phyloP scores from a whole-genome alignment of 1,139 yeast species.

The Arxiozyma heterogenica region DNA sequence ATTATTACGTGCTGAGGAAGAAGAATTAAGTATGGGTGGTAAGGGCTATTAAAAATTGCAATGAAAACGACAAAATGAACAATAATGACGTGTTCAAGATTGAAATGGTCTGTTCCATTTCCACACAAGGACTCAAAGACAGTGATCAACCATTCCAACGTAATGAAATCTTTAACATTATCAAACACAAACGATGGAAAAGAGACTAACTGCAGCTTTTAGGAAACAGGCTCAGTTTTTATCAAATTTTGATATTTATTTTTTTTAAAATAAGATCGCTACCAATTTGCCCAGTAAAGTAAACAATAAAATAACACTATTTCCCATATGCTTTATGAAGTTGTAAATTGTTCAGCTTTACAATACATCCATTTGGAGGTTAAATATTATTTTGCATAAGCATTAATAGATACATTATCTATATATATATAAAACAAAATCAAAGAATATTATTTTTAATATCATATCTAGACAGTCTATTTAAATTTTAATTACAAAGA shows the following conservation, averaged over 20 bases:
- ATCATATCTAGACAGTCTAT: neutral
- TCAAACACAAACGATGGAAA: no score
- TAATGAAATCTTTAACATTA: no score
- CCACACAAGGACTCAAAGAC: neutral
- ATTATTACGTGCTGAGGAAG: conserved; percentile 28
- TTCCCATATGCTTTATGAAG: neutral
- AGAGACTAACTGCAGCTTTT: neutral
- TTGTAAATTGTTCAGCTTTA: neutral
- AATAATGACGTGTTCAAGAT: neutral
- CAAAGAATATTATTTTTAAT: no score
- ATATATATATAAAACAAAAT: no score
- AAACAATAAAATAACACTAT: no score
- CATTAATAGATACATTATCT: neutral
- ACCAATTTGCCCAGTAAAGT: neutral
- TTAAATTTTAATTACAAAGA: neutral
- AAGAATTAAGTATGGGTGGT: conserved; percentile 22
- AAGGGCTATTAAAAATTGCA: conserved; percentile 15
- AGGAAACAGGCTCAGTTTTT: neutral
- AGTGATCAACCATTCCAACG: neutral
- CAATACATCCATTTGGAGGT: neutral
- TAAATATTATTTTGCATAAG: neutral
- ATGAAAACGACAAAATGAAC: neutral
- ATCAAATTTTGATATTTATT: no score
- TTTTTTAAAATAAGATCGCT: no score
- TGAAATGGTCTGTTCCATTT: neutral